These are phyloP conservation scores for Wickerhamiella pararugosa DNA, from an alignment of 1,139 yeast genomes.

Conservation along the genomic window DNA sequence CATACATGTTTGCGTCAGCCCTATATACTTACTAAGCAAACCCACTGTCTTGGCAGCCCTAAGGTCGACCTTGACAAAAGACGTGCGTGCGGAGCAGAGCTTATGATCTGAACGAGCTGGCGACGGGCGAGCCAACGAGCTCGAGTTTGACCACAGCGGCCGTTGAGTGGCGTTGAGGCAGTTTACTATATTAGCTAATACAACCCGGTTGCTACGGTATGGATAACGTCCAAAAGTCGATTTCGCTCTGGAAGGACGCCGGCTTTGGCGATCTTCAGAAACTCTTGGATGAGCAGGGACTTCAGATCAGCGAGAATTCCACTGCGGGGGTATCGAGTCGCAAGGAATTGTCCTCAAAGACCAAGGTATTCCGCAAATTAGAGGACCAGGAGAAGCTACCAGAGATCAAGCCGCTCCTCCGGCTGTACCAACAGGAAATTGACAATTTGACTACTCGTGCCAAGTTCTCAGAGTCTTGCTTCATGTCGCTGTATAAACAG, in stretches of 20 bases:
- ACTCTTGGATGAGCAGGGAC: slow-evolving; percentile 58
- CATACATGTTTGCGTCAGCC: no score
- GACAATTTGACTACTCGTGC: slow-evolving; percentile 68
- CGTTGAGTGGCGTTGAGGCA: no score
- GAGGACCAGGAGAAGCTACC: slow-evolving; percentile 48
- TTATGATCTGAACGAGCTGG: no score
- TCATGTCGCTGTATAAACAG: slow-evolving; percentile 58
- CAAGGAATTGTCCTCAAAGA: slow-evolving; percentile 61
- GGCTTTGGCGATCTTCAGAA: slow-evolving; percentile 55
- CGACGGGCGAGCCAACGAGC: no score
- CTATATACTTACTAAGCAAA: no score
- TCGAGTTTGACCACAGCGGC: no score
- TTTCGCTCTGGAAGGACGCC: slow-evolving; percentile 63
- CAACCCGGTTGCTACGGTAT: background rate
- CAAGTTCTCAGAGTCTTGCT: slow-evolving; percentile 55
- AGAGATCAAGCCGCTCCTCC: slow-evolving; percentile 53
- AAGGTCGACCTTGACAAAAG: no score
- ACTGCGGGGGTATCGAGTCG: slow-evolving; percentile 50
- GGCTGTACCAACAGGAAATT: slow-evolving; percentile 76
- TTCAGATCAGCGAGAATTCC: slow-evolving; percentile 58
- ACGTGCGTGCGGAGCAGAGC: no score
- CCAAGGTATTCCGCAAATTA: slow-evolving; percentile 68
- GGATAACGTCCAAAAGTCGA: slow-evolving; percentile 38
- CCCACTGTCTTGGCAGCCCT: no score
- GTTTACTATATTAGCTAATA: no score